Evolutionary conservation across 139 green algal genomes (phyloP), one percentile per base, ranked within the genome.

Genomic region (Chlamydomonas sphaeroides): DNA sequence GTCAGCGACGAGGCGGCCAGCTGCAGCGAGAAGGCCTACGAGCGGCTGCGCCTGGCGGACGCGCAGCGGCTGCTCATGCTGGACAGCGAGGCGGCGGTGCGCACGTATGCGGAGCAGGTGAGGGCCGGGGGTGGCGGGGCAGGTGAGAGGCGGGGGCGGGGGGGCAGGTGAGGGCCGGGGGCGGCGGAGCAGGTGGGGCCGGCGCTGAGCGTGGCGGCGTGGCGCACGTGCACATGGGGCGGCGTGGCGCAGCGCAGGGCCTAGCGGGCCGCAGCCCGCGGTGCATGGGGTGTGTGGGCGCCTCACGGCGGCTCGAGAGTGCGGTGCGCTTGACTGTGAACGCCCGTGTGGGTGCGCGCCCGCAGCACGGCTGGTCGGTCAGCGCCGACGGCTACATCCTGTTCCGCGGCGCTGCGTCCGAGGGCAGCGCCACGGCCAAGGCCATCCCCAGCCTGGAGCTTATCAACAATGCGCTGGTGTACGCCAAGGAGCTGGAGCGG

Each of bases 401-500:
- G 59, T 98, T 98, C 85, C 53, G 84, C n/a, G 32, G 59, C 3
- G 42, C 66, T 11, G 69, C 68, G 0, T 51, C 56, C 3, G 65
- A 75, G 26, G 59, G 72, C 33, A 75, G 56, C 11, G 57, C 65
- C 33, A 65, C 74, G 17, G 49, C 38, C n/a, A 66, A 75, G 45
- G 35, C 45, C 35, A 51, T 87, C 45, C 82, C 87, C 20, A 81
- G 81, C 20, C 51, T 96, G 74, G 89, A 92, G 26, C 75, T 98
- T 39, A 98, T 99, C 81, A 91, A 92, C 38, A 91, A 98, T 77
- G 88, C 93, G 17, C 87, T 99, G 38, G 88, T 95, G 48, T 99
- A 99, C 78, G 96, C 96, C 14, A 93, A 94, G 81, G 96, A 99
- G 89, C 84, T 99, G 38, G 96, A 99, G 89, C 92, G 96, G 65